These are phyloP conservation scores for Terfezia claveryi DNA, from an alignment of 495 filamentous ascomycete species.

Conservation along the genomic window DNA sequence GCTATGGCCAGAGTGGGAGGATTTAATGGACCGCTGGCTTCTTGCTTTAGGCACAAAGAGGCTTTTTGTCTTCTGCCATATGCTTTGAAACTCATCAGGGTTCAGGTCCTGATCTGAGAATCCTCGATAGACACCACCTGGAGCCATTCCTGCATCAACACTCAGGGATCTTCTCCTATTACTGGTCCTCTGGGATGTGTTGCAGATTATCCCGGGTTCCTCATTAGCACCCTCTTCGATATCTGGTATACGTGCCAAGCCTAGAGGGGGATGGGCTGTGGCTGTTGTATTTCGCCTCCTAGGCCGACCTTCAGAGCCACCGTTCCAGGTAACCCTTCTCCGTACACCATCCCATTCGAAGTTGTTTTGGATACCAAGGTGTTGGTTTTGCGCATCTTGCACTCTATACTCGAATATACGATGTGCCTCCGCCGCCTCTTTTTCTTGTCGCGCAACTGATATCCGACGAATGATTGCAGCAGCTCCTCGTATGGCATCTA, in stretches of 20 bases:
- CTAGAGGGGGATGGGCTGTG: conserved; percentile 56
- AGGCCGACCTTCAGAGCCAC: conserved; percentile 18
- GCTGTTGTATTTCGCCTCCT: conserved; percentile 23
- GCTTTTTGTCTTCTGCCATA: conserved; percentile 12
- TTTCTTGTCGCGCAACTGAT: conserved; percentile 50
- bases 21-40: background rate
- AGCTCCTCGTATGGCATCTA: conserved; percentile 74
- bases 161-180: conserved; percentile 29
- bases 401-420: conserved; percentile 57
- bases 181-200: conserved; percentile 26
- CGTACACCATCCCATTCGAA: conserved; percentile 89
- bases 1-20: background rate
- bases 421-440: conserved; percentile 60
- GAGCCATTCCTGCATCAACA: conserved; percentile 22
- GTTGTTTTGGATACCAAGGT: conserved; percentile 34
- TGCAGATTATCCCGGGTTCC: conserved; percentile 34
- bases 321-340: conserved; percentile 45
- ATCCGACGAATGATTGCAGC: conserved; percentile 75
- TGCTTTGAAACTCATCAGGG: conserved; percentile 18
- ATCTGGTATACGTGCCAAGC: conserved; percentile 68
- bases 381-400: conserved; percentile 49
- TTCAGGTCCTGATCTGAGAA: conserved; percentile 21
- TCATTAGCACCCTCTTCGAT: conserved; percentile 35
- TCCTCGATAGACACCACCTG: conserved; percentile 10
- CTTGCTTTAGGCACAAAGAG: background rate